Percentiles rank a stretch among this genome's conserved stretches.
Conservation (phyloP, 2,329 filamentous ascomycete genomes). For the Trichoderma harzianum region DNA sequence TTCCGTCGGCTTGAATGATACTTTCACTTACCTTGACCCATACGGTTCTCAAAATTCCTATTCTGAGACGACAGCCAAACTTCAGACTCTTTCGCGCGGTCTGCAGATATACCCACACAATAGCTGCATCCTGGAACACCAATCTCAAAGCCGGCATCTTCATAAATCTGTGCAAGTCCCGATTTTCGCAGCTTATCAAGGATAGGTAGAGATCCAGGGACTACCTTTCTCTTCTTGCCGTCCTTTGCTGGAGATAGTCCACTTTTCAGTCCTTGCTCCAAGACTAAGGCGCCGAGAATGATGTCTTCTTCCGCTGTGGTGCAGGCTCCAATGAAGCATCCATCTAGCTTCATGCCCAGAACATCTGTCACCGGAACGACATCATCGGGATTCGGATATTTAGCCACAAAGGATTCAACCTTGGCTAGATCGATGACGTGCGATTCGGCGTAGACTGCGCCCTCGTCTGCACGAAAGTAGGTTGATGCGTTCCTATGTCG, state of each 20-base stretch:
- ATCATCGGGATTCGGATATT: conserved; percentile 41
- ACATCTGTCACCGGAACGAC: conserved; percentile 37
- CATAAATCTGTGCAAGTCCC: conserved; percentile 36
- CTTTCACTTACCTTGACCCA: conserved; percentile 30
- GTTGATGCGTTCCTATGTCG: conserved; percentile 30
- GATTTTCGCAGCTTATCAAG: conserved; percentile 31
- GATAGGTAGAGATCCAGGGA: conserved; percentile 38
- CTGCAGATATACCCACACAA: conserved; percentile 42
- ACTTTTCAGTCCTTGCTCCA: conserved; percentile 36
- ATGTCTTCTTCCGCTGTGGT: conserved; percentile 44
- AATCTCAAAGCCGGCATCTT: conserved; percentile 38
- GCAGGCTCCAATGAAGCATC: conserved; percentile 44
- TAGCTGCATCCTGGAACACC: conserved; percentile 42
- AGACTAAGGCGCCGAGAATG: conserved; percentile 38
- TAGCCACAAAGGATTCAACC: conserved; percentile 37
- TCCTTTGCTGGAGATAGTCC: conserved; percentile 27
- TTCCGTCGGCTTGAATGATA: accelerated
- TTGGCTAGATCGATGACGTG: conserved; percentile 37
- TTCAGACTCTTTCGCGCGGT: conserved; percentile 38
- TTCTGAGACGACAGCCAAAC: conserved; percentile 44
- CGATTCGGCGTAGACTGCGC: conserved; percentile 34
- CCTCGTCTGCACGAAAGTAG: conserved; percentile 39
- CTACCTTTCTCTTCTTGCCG: conserved; percentile 37
- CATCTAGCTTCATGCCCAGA: conserved; percentile 34
- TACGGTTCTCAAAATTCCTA: conserved; percentile 43